Percentiles rank a stretch among this genome's conserved stretches.
These are phyloP conservation scores for Nymphaea thermarum DNA, from an alignment of 164 flowering plant species.

Conservation along the genomic window DNA sequence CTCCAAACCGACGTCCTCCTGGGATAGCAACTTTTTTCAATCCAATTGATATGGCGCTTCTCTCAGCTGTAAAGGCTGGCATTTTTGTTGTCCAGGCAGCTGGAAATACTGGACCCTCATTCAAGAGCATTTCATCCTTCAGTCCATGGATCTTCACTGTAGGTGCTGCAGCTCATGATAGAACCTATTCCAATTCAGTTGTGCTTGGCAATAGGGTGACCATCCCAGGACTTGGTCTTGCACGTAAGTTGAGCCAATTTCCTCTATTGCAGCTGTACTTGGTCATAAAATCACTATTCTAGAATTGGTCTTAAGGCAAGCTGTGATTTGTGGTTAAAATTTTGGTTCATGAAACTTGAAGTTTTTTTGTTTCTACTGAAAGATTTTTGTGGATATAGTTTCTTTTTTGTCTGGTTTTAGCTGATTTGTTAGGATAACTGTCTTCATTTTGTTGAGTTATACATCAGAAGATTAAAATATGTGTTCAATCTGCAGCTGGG, in stretches of 20 bases:
- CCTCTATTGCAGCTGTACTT: background rate
- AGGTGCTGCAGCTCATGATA: constrained; percentile 90
- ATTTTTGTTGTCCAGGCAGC: constrained; percentile 98
- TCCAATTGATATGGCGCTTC: constrained; percentile 94
- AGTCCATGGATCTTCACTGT: constrained; percentile 99
- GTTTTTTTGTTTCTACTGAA: no score
- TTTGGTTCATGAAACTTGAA: no score
- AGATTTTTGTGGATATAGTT: no score
- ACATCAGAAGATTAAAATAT: no score
- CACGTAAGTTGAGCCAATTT: constrained; percentile 44
- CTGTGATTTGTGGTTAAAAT: no score
- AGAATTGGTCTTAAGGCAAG: no score
- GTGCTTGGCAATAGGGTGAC: constrained; percentile 70
- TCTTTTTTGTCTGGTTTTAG: no score
- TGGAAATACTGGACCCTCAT: constrained; percentile 95
- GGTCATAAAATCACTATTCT: no score
- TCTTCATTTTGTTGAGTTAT: no score
- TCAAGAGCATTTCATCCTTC: constrained; percentile 85
- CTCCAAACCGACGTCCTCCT: constrained; percentile 96
- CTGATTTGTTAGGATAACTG: no score
- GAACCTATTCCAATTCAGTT: constrained; percentile 63
- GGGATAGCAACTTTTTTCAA: constrained; percentile 93
- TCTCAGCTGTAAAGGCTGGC: constrained; percentile 85
- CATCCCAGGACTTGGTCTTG: constrained; percentile 84
- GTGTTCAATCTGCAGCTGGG: constrained; percentile 45